Evolutionary conservation across 768 basidiomycete species (phyloP).

Genomic region (Clitopilus passeckerianus): DNA sequence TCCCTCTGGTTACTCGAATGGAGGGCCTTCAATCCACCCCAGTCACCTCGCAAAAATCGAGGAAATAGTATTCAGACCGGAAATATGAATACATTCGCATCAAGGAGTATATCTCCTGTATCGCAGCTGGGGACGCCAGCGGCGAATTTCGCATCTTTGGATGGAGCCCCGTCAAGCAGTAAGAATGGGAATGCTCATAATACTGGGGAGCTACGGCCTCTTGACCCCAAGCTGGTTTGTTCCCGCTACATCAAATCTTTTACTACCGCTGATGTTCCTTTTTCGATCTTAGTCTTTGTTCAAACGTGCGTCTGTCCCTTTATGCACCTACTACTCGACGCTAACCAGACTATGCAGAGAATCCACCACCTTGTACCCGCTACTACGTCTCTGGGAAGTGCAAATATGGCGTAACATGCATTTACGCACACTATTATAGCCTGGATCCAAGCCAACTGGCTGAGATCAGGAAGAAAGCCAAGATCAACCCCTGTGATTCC

Average conservation of each 20-base stretch:
- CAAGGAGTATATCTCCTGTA: no score
- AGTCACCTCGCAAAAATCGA: not conserved
- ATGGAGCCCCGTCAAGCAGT: no score
- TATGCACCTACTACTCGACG: not conserved
- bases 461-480: not conserved
- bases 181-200: no score
- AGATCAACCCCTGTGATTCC: not conserved
- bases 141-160: no score
- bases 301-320: not conserved
- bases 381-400: not conserved
- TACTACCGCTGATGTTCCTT: not conserved
- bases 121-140: no score
- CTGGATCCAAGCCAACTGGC: not conserved
- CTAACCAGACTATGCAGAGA: not conserved
- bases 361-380: not conserved
- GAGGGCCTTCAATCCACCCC: not conserved
- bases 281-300: not conserved
- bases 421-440: not conserved
- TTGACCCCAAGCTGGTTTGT: not conserved
- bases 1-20: not conserved
- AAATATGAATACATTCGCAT: no score
- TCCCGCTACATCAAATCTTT: not conserved
- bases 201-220: not conserved
- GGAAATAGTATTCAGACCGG: not conserved
- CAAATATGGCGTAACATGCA: not conserved